Evolutionary conservation across 2,329 filamentous ascomycete species (phyloP).

Genomic region (Fusarium verrucosum): DNA sequence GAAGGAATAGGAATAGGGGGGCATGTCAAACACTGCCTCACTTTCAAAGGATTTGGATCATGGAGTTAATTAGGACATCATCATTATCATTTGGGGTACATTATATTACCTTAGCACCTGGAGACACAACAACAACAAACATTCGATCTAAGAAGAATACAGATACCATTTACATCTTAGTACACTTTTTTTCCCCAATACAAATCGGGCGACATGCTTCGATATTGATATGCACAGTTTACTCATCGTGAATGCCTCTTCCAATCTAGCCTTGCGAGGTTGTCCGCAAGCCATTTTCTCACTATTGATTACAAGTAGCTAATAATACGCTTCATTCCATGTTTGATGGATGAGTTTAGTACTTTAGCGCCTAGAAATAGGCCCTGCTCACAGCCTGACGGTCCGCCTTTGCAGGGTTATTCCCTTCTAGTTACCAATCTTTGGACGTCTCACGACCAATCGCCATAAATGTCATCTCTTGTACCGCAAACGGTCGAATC

Average conservation of each 20-base stretch:
- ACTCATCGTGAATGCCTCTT: not conserved
- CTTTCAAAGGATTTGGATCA: conserved; percentile 29
- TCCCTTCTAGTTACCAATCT: conserved; percentile 26
- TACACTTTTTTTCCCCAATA: conserved; percentile 2
- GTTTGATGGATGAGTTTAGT: not conserved
- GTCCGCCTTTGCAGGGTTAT: conserved; percentile 30
- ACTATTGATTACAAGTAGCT: not conserved
- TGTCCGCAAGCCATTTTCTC: not conserved
- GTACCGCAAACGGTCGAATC: conserved; percentile 9
- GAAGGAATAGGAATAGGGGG: conserved; percentile 5
- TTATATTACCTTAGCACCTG: conserved; percentile 4
- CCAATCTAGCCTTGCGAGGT: not conserved
- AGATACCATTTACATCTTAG: conserved; percentile 17
- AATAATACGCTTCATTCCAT: not conserved
- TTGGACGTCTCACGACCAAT: too few species aligned
- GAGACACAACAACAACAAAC: conserved; percentile 10
- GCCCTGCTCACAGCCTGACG: conserved; percentile 26
- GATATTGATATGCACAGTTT: conserved; percentile 2
- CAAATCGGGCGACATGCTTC: conserved; percentile 10
- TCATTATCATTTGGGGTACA: not conserved
- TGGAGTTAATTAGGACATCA: conserved; percentile 32
- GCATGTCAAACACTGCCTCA: conserved; percentile 33
- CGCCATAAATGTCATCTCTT: conserved; percentile 6
- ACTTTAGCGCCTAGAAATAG: not conserved
- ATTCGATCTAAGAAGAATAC: conserved; percentile 9